phyloP scores from a whole-genome alignment of 768 basidiomycete species.

The Tulasnella sp. region DNA sequence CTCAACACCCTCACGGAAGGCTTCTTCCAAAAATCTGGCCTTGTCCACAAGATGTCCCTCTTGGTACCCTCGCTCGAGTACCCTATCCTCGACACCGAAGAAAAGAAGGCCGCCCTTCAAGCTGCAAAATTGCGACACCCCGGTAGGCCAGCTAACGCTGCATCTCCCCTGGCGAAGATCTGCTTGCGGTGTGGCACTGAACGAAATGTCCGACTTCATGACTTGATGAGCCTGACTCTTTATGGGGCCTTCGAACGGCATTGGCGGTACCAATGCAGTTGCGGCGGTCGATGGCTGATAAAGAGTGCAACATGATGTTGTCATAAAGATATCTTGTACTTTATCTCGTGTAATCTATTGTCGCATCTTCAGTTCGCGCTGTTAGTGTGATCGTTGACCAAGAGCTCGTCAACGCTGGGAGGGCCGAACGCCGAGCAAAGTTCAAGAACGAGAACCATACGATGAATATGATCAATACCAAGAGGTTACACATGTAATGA shows the following conservation, averaged over 20 bases:
- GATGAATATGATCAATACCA: too few species aligned
- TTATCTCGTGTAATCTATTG: not conserved
- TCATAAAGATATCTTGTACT: not conserved
- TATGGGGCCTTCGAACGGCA: slow-evolving; percentile 21
- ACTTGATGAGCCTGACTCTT: slow-evolving; percentile 19
- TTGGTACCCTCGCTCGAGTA: slow-evolving; percentile 19
- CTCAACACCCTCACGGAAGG: slow-evolving; percentile 20
- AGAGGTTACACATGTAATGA: too few species aligned
- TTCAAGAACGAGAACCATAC: too few species aligned
- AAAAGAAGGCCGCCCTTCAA: slow-evolving; percentile 7
- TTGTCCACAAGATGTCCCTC: slow-evolving; percentile 22
- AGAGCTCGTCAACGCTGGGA: too few species aligned
- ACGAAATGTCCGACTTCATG: slow-evolving; percentile 3
- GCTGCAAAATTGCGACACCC: not conserved
- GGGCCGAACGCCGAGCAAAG: too few species aligned
- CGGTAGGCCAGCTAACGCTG: not conserved
- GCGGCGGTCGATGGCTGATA: slow-evolving; percentile 18
- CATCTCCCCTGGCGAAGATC: slow-evolving; percentile 6
- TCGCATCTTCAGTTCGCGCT: not conserved
- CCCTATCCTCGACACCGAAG: slow-evolving; percentile 7
- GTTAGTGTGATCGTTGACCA: too few species aligned
- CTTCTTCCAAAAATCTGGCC: slow-evolving; percentile 5
- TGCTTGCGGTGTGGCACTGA: slow-evolving; percentile 13
- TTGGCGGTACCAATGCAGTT: not conserved
- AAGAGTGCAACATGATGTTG: not conserved